These are phyloP conservation scores for Phytopythium aichiense DNA, from an alignment of 352 stramenopile genomes.

Conservation along the genomic window DNA sequence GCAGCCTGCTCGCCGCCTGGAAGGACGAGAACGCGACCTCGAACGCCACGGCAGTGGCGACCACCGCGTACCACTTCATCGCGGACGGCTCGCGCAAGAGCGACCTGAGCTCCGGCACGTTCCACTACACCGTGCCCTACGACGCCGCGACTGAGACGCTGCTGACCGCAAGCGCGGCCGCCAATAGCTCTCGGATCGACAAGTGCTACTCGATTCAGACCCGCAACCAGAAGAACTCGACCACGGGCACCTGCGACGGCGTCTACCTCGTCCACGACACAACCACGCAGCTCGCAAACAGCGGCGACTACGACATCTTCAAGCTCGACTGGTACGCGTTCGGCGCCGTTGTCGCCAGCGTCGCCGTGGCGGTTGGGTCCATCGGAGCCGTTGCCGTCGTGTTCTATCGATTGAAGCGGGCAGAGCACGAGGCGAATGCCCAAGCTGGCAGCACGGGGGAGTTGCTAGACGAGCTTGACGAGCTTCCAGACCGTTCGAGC, in stretches of 20 bases:
- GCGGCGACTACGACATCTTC: constrained; percentile 55
- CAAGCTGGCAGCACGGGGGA: constrained; percentile 27
- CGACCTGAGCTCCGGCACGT: constrained; percentile 63
- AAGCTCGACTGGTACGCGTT: constrained; percentile 47
- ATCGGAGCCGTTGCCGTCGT: constrained; percentile 46
- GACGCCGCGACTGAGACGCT: constrained; percentile 17
- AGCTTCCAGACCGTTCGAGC: constrained; percentile 6
- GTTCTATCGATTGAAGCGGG: constrained; percentile 38
- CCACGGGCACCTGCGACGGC: constrained; percentile 42
- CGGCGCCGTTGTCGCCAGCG: constrained; percentile 51
- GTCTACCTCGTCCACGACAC: constrained; percentile 69
- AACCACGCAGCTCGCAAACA: constrained; percentile 46
- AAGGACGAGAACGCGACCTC: constrained; percentile 35
- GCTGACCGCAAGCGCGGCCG: constrained; percentile 16
- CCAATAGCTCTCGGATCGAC: constrained; percentile 38
- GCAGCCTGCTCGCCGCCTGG: constrained; percentile 62
- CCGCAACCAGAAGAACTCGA: constrained; percentile 48
- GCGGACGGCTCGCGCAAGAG: constrained; percentile 62
- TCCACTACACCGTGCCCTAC: constrained; percentile 49
- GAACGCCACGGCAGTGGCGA: constrained; percentile 10
- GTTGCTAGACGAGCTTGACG: constrained; percentile 28
- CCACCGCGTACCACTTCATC: constrained; percentile 57
- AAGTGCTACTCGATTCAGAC: constrained; percentile 72
- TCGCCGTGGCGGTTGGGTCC: constrained; percentile 41
- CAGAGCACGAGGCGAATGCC: constrained; percentile 12